Conservation (phyloP, 441 rosid genomes). For the Syzygium syzygioides region DNA sequence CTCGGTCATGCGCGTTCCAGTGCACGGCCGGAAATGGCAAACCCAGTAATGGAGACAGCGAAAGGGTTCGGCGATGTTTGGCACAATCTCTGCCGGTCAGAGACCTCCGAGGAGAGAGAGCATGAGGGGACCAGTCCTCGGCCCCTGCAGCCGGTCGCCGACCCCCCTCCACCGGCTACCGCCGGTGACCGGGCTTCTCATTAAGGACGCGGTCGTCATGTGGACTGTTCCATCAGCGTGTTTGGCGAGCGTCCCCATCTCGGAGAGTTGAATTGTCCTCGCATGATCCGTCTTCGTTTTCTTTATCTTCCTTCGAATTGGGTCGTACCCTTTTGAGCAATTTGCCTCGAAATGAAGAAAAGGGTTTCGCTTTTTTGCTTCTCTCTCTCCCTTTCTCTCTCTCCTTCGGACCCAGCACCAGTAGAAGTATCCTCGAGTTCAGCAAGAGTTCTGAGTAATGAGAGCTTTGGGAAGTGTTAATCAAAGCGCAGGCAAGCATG, state of each 20-base stretch:
- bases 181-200: neutral
- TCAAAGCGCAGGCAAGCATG: neutral
- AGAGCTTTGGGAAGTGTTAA: neutral
- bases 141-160: neutral
- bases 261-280: neutral
- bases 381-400: neutral
- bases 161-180: neutral
- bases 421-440: neutral
- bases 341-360: neutral
- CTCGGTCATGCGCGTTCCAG: neutral
- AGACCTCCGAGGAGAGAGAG: neutral
- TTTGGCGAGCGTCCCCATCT: neutral
- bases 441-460: neutral
- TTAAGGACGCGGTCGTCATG: neutral
- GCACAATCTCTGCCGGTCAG: neutral
- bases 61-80: slow-evolving; percentile 4
- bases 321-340: neutral
- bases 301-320: neutral
- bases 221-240: neutral
- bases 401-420: neutral
- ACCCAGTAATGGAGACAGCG: neutral
- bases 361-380: neutral
- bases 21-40: neutral
- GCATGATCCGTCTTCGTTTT: neutral
- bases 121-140: neutral